Evolutionary conservation across 768 basidiomycete genomes (phyloP), one percentile per base, ranked within the genome.

Genomic region (Chalciporus chontae): DNA sequence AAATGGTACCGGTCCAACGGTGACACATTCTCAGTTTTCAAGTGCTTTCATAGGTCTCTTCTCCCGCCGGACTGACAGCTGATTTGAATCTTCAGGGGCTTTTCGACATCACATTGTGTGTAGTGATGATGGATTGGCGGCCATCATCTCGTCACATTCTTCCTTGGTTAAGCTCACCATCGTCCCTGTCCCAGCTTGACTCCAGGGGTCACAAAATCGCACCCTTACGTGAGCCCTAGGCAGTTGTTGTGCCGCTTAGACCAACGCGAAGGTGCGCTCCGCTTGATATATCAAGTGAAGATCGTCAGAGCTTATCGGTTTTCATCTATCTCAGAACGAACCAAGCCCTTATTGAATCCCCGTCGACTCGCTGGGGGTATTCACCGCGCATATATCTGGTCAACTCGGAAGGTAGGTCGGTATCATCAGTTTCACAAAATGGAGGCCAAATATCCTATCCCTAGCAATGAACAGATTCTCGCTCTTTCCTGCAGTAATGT

Each of bases 401-500:
- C 40, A 19, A 18, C 31, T 47, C 29, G 5, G 45, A 53, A 34
- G 41, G 63, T 58, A 49, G 58, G 66, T 60, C 39, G 17, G 15
- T 47, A 21, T 19, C 51, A 43, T 46, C 56, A 45, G 40, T 47
- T 46, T 54, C 55, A 53, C 51, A 45, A 60, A 45, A 68, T 68
- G 66, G 66, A 68, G 46, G 43, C 60, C 34, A 69, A 68, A 52
- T 64, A 67, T 40, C 66, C 66, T 43, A 41, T 59, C 60, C 66
- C 66, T 50, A 60, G 59, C 49, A 68, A 56, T 43, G 66, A 82
- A 69, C 76, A 76, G 48, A 73, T 82, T 54, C 64, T 85, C 38
- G 76, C 82, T 7, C 64, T 90, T 38, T 79, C 85, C 14, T 87
- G 82, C 55, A 71, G 74, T 44, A 82, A 81, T 54, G 84, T 90